Percentiles rank a stretch among this genome's conserved stretches.
Evolutionary conservation across 2,329 filamentous ascomycete genomes (phyloP).

Genomic region (Talaromyces atroroseus): DNA sequence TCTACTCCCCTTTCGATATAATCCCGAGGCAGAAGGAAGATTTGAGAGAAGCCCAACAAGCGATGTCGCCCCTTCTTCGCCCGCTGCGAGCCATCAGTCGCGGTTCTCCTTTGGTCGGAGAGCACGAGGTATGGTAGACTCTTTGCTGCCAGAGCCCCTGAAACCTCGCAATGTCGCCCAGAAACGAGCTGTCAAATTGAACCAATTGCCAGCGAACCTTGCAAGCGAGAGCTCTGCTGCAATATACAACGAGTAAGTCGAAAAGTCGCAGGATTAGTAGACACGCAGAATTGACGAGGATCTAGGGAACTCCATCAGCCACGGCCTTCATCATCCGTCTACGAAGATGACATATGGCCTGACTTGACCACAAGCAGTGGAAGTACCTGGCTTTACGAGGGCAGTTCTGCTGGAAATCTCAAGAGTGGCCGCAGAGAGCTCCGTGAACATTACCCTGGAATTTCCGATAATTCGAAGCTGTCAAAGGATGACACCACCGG

Average conservation of each 20-base stretch:
- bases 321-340: conserved; percentile 8
- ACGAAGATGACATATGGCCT: conserved; percentile 9
- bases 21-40: conserved; percentile 1
- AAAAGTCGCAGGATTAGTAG: no score
- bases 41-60: background rate
- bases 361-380: conserved; percentile 9
- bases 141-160: conserved; percentile 10
- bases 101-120: conserved; percentile 8
- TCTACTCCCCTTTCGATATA: conserved; percentile 3
- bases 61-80: background rate
- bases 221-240: conserved; percentile 1
- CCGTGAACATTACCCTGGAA: background rate
- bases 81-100: background rate
- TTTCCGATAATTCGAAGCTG: background rate
- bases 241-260: conserved; percentile 2
- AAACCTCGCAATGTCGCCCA: background rate
- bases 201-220: background rate
- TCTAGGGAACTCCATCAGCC: background rate
- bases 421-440: background rate
- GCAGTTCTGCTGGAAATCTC: background rate
- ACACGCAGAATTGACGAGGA: background rate
- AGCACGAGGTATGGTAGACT: conserved; percentile 9
- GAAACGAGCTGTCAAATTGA: background rate
- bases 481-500: background rate
- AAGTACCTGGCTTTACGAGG: conserved; percentile 1